Conservation (phyloP, 2,329 filamentous ascomycete species). For the Aspergillus quadrilineatus region DNA sequence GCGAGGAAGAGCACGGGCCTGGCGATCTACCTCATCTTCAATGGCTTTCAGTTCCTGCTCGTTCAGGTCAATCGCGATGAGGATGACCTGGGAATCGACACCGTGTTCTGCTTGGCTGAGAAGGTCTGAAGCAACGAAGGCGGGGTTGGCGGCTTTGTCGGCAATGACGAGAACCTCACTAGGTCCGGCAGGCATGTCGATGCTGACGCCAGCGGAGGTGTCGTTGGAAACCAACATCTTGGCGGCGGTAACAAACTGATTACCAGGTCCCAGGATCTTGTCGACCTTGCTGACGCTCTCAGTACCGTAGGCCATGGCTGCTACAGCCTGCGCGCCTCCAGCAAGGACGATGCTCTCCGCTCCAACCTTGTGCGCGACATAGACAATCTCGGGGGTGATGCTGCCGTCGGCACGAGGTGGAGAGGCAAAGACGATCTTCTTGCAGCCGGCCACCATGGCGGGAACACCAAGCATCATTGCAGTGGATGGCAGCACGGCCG, state of each 20-base stretch:
- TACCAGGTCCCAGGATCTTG: constrained; percentile 96
- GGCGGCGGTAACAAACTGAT: constrained; percentile 96
- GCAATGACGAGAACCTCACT: constrained; percentile 96
- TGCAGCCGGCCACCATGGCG: constrained; percentile 94
- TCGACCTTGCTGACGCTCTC: constrained; percentile 94
- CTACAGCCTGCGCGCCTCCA: constrained; percentile 91
- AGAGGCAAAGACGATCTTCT: constrained; percentile 89
- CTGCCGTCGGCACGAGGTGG: constrained; percentile 86
- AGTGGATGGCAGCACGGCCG: constrained; percentile 93
- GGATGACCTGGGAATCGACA: constrained; percentile 89
- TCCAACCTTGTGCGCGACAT: constrained; percentile 93
- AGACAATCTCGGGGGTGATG: constrained; percentile 94
- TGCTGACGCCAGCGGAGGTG: constrained; percentile 89
- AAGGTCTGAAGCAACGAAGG: constrained; percentile 92
- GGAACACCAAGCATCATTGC: constrained; percentile 98
- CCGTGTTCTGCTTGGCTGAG: constrained; percentile 96
- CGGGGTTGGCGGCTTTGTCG: constrained; percentile 81
- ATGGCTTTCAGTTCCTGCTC: constrained; percentile 75
- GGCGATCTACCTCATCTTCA: constrained; percentile 84
- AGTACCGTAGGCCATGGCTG: constrained; percentile 95
- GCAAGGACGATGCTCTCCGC: constrained; percentile 95
- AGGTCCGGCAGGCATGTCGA: constrained; percentile 97
- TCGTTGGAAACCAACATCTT: constrained; percentile 99
- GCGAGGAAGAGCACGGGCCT: constrained; percentile 81
- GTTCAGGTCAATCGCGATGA: constrained; percentile 77